phyloP scores from a whole-genome alignment of 2,329 filamentous ascomycete genomes.

The Coniochaeta sp. region DNA sequence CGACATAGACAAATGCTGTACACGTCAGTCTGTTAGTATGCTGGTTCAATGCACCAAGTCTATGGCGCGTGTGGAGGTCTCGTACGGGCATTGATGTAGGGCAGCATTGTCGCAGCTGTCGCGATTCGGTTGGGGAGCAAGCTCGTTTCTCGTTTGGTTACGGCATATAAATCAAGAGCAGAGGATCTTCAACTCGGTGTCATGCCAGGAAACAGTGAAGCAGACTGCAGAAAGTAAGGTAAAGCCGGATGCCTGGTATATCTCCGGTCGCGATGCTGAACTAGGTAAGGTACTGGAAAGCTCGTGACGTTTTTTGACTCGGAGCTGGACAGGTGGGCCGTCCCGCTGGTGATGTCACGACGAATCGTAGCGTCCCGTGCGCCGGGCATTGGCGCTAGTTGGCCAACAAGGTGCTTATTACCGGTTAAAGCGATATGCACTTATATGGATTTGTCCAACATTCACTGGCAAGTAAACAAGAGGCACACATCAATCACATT shows the following conservation, averaged over 20 bases:
- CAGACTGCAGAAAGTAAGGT: too few species aligned
- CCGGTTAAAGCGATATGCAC: background rate
- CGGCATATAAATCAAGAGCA: background rate
- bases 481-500: background rate
- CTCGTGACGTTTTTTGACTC: background rate
- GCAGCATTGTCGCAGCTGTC: background rate
- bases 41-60: background rate
- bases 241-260: too few species aligned
- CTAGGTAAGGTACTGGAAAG: too few species aligned
- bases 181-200: too few species aligned
- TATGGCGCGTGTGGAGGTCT: background rate
- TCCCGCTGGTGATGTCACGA: background rate
- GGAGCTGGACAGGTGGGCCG: background rate
- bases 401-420: background rate
- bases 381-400: background rate
- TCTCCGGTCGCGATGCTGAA: too few species aligned
- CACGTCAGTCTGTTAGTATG: conserved; percentile 10
- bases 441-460: too few species aligned
- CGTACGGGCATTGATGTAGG: background rate
- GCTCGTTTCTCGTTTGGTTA: background rate
- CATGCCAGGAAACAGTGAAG: too few species aligned
- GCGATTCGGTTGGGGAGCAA: background rate
- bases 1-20: conserved; percentile 36
- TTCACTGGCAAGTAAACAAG: background rate
- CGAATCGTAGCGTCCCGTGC: background rate